These are phyloP conservation scores for Globisporangium acanthophoron DNA, from an alignment of 352 stramenopile genomes.

Conservation along the genomic window DNA sequence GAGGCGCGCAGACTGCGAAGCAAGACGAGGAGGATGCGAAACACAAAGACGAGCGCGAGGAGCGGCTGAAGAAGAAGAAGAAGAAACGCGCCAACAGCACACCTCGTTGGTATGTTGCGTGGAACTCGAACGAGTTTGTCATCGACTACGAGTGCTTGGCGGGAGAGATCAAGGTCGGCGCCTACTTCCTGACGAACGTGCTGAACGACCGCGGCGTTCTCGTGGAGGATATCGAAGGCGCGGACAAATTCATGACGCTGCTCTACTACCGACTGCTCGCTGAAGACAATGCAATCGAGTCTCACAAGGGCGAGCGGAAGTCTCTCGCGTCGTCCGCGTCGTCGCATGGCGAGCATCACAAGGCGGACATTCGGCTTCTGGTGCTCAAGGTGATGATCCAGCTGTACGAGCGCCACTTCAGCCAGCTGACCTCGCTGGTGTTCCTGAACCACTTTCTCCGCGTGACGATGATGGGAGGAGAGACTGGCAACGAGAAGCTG, in stretches of 20 bases:
- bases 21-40: constrained; percentile 24
- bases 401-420: constrained; percentile 77
- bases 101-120: constrained; percentile 78
- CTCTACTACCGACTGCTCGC: constrained; percentile 81
- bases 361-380: constrained; percentile 62
- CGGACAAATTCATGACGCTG: constrained; percentile 82
- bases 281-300: constrained; percentile 37
- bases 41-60: constrained; percentile 25
- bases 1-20: constrained; percentile 9
- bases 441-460: constrained; percentile 83
- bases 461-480: constrained; percentile 68
- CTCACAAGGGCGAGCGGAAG: constrained; percentile 6
- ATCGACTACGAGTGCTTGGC: constrained; percentile 73
- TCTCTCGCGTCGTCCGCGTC: constrained; percentile 23
- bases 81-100: constrained; percentile 63
- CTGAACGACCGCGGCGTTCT: constrained; percentile 77
- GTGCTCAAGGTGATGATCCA: constrained; percentile 88
- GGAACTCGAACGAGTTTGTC: constrained; percentile 85
- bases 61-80: constrained; percentile 49
- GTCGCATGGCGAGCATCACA: constrained; percentile 28
- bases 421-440: constrained; percentile 62
- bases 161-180: constrained; percentile 73
- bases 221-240: constrained; percentile 70
- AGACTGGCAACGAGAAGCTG: constrained; percentile 25
- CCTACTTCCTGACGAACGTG: constrained; percentile 80